These are phyloP conservation scores for Elsinoe fawcettii DNA, from an alignment of 2,329 filamentous ascomycete genomes.

Conservation along the genomic window DNA sequence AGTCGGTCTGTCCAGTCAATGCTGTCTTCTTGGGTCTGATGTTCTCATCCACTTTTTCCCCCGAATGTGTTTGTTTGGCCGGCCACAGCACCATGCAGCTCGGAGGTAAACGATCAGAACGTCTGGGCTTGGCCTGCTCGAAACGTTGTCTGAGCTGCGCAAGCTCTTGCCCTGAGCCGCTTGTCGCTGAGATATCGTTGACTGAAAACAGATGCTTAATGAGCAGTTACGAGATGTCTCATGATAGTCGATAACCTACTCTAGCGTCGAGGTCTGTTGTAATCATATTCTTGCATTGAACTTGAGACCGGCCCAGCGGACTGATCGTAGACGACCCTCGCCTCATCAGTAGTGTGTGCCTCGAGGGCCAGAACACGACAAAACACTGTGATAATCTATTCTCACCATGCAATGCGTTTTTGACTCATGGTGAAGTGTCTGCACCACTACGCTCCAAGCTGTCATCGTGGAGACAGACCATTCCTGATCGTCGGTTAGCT, in stretches of 20 bases:
- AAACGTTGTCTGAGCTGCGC: conserved; percentile 2
- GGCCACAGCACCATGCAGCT: not conserved
- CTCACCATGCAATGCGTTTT: too few species aligned
- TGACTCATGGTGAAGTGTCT: too few species aligned
- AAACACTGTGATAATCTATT: too few species aligned
- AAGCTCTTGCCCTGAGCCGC: not conserved
- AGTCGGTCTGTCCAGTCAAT: not conserved
- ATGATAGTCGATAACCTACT: too few species aligned
- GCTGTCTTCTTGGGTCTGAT: too few species aligned
- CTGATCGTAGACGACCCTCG: too few species aligned
- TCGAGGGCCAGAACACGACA: too few species aligned
- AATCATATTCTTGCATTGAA: too few species aligned
- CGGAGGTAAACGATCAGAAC: not conserved
- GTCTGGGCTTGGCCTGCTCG: not conserved
- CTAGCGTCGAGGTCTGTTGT: too few species aligned
- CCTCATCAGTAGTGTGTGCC: too few species aligned
- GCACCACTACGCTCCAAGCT: too few species aligned
- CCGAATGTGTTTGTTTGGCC: not conserved
- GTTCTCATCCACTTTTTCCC: not conserved
- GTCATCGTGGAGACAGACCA: not conserved
- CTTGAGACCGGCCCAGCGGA: too few species aligned
- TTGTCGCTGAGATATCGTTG: not conserved
- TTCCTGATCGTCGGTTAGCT: not conserved
- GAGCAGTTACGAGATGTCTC: not conserved
- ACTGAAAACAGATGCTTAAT: not conserved